Percentiles rank a stretch among this genome's conserved stretches.
phyloP scores from a whole-genome alignment of 2,329 filamentous ascomycete species.

The Colletotrichum sp. region DNA sequence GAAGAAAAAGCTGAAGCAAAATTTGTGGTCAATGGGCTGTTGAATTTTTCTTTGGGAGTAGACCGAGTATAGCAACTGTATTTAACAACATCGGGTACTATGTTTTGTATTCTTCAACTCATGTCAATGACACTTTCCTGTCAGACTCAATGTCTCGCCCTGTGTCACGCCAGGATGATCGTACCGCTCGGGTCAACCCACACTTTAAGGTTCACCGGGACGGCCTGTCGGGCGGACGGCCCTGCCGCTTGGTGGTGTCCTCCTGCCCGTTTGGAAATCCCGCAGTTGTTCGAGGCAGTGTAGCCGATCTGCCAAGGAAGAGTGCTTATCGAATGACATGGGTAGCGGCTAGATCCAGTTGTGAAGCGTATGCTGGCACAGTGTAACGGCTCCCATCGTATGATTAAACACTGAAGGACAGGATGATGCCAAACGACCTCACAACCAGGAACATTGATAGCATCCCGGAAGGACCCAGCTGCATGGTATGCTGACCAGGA shows the following conservation, averaged over 20 bases:
- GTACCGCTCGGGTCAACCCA: neutral
- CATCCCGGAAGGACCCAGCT: neutral
- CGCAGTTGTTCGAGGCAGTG: neutral
- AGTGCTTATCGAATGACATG: neutral
- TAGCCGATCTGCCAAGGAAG: neutral
- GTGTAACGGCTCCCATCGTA: neutral
- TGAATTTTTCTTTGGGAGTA: neutral
- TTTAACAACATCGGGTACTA: neutral
- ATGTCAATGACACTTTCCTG: neutral
- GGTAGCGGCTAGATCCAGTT: neutral
- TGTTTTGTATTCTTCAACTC: neutral
- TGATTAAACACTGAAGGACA: neutral
- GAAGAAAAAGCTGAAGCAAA: neutral
- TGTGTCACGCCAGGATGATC: neutral
- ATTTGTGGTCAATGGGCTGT: neutral
- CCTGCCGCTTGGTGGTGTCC: neutral
- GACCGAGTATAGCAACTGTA: neutral
- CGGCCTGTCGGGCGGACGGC: neutral
- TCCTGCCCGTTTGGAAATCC: neutral
- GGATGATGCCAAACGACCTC: neutral
- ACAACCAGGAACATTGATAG: neutral
- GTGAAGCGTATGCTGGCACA: neutral
- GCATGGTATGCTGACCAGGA: neutral
- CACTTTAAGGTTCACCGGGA: slow-evolving; percentile 1
- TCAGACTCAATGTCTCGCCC: neutral